Evolutionary conservation across 805 yeast genomes (phyloP).

Genomic region (Yamadazyma sp.): DNA sequence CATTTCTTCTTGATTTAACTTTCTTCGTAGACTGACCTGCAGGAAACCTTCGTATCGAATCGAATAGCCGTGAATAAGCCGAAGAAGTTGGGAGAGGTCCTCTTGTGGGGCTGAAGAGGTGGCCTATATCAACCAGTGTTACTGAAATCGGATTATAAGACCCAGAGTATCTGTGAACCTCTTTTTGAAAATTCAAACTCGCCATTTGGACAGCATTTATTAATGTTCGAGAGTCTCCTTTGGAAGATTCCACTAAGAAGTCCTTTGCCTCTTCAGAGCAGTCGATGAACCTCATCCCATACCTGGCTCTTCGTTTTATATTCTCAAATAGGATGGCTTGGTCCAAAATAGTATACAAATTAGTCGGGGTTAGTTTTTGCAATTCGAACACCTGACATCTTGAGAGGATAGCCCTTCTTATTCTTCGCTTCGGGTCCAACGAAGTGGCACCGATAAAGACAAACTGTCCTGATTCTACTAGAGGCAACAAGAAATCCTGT

Average conservation of each 20-base stretch:
- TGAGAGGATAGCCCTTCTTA: conserved; percentile 79
- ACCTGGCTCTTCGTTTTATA: conserved; percentile 19
- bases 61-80: not conserved
- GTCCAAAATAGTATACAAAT: conserved; percentile 51
- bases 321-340: conserved; percentile 53
- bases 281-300: conserved; percentile 14
- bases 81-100: too few relatives aligned
- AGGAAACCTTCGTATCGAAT: not conserved
- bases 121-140: not conserved
- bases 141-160: conserved; percentile 2
- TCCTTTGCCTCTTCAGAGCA: conserved; percentile 18
- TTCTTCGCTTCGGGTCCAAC: conserved; percentile 81
- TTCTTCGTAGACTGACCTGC: not conserved
- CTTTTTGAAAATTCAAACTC: conserved; percentile 18
- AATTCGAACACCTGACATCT: conserved; percentile 80
- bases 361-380: conserved; percentile 48
- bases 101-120: too few relatives aligned
- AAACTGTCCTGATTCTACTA: conserved; percentile 80
- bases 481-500: conserved; percentile 84
- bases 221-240: conserved; percentile 37
- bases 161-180: not conserved
- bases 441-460: conserved; percentile 95
- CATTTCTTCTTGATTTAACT: not conserved
- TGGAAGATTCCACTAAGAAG: conserved; percentile 18
- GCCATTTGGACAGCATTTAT: conserved; percentile 33